Conservation (phyloP, 352 stramenopile species). For the Pythium brachiatum region DNA sequence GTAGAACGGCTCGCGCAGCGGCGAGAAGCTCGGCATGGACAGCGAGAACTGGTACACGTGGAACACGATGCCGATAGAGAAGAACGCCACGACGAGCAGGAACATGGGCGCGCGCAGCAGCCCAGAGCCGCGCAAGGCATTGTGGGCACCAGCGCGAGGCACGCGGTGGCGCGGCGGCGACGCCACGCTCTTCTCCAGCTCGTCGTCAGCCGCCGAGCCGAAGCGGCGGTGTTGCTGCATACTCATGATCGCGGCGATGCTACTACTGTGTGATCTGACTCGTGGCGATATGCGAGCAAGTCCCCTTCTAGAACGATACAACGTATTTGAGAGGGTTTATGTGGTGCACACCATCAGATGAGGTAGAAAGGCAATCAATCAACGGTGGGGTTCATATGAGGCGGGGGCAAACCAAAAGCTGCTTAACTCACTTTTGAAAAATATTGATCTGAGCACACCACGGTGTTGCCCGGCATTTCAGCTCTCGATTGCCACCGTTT, state of each 20-base stretch:
- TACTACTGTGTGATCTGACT: background rate
- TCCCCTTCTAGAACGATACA: background rate
- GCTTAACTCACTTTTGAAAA: too few species aligned
- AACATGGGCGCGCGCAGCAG: constrained; percentile 27
- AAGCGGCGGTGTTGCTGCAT: constrained; percentile 24
- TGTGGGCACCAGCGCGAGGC: constrained; percentile 17
- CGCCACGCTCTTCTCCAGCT: constrained; percentile 9
- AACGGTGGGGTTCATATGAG: background rate
- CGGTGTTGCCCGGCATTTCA: too few species aligned
- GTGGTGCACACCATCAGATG: background rate
- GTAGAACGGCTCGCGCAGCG: constrained; percentile 59
- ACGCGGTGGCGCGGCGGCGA: constrained; percentile 20
- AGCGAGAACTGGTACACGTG: constrained; percentile 69
- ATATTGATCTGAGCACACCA: too few species aligned
- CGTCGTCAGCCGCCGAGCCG: constrained; percentile 16
- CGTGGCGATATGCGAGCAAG: constrained; percentile 3
- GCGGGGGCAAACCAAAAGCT: too few species aligned
- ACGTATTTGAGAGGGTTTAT: background rate
- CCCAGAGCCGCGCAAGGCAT: constrained; percentile 10
- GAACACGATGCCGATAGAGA: constrained; percentile 52
- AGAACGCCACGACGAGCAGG: constrained; percentile 41
- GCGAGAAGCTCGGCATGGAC: constrained; percentile 25
- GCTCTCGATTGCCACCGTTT: too few species aligned
- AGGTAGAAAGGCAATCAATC: background rate
- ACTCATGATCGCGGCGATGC: background rate